Conservation (phyloP, 108 stramenopile species). For the Conticribra weissflogii region DNA sequence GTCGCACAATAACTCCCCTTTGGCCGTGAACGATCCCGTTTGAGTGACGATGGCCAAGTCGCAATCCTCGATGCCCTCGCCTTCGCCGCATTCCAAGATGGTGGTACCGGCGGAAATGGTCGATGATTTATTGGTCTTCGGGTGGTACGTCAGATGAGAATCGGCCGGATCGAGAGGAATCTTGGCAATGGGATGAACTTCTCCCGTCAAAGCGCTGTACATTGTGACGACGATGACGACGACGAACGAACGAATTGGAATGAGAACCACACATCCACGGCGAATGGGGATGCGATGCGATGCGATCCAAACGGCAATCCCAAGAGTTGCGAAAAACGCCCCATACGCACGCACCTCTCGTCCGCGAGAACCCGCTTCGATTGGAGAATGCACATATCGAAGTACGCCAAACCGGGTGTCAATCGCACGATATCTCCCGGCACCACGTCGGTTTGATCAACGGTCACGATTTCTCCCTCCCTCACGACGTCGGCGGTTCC, state of each 20-base stretch:
- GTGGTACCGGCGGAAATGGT: constrained; percentile 69
- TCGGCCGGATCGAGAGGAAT: constrained; percentile 45
- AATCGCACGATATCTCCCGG: constrained; percentile 21
- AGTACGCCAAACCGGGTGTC: constrained; percentile 47
- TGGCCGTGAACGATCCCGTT: constrained; percentile 65
- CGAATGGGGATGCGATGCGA: no score
- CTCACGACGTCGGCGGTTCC: constrained; percentile 58
- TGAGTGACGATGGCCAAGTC: constrained; percentile 54
- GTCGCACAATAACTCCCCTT: constrained; percentile 64
- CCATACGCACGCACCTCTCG: no score
- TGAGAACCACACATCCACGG: no score
- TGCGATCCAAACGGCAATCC: no score
- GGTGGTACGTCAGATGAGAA: constrained; percentile 25
- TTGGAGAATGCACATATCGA: constrained; percentile 61
- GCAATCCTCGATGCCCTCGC: constrained; percentile 24
- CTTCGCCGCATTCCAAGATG: constrained; percentile 52
- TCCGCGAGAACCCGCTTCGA: constrained; percentile 50
- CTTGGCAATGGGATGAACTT: constrained; percentile 68
- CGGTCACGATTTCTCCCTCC: constrained; percentile 38
- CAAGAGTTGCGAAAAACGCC: no score
- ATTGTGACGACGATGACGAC: background rate
- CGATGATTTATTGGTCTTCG: constrained; percentile 47
- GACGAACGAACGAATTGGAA: background rate
- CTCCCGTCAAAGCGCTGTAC: constrained; percentile 61
- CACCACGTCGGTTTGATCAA: constrained; percentile 57